A percentile compares a stretch with the other conserved stretches of the same genome.
Conservation (phyloP, 306 rosid genomes). For the Cotoneaster glaucophyllus region DNA sequence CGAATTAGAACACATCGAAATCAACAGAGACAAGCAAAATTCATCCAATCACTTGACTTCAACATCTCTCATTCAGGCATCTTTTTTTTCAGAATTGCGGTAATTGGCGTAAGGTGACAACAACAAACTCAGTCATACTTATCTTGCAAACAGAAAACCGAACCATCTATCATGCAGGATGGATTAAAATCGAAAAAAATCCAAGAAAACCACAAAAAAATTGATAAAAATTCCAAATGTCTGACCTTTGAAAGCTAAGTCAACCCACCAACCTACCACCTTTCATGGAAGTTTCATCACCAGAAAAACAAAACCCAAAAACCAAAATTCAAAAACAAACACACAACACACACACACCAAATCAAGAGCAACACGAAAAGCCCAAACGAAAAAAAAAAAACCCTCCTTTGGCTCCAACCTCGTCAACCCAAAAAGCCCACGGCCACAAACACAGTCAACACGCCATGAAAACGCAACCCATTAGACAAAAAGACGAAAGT, state of each 20-base stretch:
- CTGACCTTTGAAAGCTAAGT: slow-evolving; percentile 40
- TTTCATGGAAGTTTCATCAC: slow-evolving; percentile 33
- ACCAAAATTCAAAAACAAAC: slow-evolving; percentile 31
- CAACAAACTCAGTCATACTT: slow-evolving; percentile 12
- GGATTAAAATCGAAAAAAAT: slow-evolving; percentile 15
- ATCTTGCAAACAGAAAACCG: slow-evolving; percentile 13
- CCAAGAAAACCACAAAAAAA: not conserved
- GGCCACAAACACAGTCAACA: slow-evolving; percentile 35
- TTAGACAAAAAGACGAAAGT: slow-evolving; percentile 4
- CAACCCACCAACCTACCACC: slow-evolving; percentile 93
- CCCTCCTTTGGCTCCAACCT: slow-evolving; percentile 7
- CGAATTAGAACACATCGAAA: not conserved
- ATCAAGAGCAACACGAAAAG: slow-evolving; percentile 29
- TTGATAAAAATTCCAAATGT: slow-evolving; percentile 20
- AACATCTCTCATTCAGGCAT: slow-evolving; percentile 5
- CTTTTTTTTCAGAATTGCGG: not conserved
- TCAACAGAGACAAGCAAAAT: slow-evolving; percentile 14
- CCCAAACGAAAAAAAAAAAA: slow-evolving; percentile 7
- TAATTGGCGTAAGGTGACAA: slow-evolving; percentile 16
- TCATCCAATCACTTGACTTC: slow-evolving; percentile 8
- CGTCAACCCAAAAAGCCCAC: slow-evolving; percentile 57
- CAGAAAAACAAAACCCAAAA: slow-evolving; percentile 27
- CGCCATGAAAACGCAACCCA: slow-evolving; percentile 17
- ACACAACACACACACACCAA: slow-evolving; percentile 16
- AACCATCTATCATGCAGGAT: slow-evolving; percentile 17